phyloP scores from a whole-genome alignment of 495 filamentous ascomycete genomes.

The Neurospora tetrasperma region DNA sequence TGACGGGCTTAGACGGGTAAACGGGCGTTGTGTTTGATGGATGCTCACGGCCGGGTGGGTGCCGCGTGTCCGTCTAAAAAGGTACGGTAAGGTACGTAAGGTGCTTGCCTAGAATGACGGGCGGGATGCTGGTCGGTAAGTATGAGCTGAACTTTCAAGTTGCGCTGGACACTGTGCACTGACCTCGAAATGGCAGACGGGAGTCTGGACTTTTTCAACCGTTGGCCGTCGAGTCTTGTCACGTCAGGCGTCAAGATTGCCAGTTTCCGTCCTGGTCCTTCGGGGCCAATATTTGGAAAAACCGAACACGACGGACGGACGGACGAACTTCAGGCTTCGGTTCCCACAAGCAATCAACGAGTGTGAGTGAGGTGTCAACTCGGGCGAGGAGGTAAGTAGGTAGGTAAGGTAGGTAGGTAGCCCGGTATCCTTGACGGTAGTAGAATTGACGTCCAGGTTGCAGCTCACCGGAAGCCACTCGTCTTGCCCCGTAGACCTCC shows the following conservation, averaged over 20 bases:
- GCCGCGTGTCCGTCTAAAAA: background rate
- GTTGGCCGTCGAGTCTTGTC: background rate
- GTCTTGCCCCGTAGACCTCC: background rate
- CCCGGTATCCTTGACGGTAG: background rate
- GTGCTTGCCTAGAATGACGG: background rate
- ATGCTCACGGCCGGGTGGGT: background rate
- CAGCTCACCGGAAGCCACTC: background rate
- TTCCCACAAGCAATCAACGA: background rate
- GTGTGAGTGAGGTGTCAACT: background rate
- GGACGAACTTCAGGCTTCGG: background rate
- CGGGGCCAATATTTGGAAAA: background rate
- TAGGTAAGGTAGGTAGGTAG: no score
- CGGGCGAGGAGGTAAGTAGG: background rate
- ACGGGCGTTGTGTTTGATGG: background rate
- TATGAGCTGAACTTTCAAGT: background rate
- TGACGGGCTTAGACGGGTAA: background rate
- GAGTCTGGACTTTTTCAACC: background rate
- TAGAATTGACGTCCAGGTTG: background rate
- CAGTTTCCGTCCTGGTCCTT: background rate
- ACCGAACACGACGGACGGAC: background rate
- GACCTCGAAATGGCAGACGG: background rate
- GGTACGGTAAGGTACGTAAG: background rate
- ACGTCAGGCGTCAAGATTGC: background rate
- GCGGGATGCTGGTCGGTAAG: background rate
- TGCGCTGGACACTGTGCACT: background rate